Percentiles rank a stretch among this genome's conserved stretches.
These are phyloP conservation scores for Lumnitzera littorea DNA, from an alignment of 345 rosid species.

Conservation along the genomic window DNA sequence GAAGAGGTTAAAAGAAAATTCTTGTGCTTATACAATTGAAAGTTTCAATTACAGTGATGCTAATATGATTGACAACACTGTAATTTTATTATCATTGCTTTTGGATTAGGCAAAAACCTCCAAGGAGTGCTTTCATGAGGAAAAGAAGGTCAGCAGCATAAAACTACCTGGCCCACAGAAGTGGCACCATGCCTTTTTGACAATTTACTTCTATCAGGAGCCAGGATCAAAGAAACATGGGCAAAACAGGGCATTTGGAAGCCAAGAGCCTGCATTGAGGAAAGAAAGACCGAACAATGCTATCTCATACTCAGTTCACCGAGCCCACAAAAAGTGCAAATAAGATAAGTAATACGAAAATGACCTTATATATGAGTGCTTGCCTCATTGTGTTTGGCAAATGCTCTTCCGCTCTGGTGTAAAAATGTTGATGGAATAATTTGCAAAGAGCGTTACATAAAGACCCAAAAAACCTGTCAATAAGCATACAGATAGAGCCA, in stretches of 20 bases:
- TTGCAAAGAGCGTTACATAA: neutral
- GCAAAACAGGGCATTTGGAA: conserved; percentile 86
- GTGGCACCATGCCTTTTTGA: conserved; percentile 97
- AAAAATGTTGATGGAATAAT: neutral
- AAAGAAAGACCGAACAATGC: conserved; percentile 1
- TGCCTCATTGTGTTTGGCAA: conserved; percentile 90
- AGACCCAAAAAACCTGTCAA: neutral
- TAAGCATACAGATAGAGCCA: conserved; percentile 5
- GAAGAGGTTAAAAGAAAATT: conserved; percentile 1
- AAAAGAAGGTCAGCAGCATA: neutral
- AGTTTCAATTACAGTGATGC: neutral
- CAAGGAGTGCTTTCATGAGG: neutral
- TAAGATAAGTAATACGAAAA: neutral
- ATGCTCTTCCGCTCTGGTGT: conserved; percentile 88
- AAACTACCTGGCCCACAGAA: conserved; percentile 84
- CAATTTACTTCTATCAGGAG: conserved; percentile 89
- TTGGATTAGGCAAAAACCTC: too few relatives aligned
- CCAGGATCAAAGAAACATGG: conserved; percentile 89
- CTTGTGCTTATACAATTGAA: neutral
- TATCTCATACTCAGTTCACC: neutral
- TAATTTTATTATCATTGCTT: too few relatives aligned
- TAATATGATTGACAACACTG: too few relatives aligned
- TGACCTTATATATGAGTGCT: conserved; percentile 86
- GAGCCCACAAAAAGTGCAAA: neutral
- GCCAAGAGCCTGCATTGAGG: conserved; percentile 67